These are phyloP conservation scores for Aspergillus uvarum DNA, from an alignment of 2,329 filamentous ascomycete genomes.

Conservation along the genomic window DNA sequence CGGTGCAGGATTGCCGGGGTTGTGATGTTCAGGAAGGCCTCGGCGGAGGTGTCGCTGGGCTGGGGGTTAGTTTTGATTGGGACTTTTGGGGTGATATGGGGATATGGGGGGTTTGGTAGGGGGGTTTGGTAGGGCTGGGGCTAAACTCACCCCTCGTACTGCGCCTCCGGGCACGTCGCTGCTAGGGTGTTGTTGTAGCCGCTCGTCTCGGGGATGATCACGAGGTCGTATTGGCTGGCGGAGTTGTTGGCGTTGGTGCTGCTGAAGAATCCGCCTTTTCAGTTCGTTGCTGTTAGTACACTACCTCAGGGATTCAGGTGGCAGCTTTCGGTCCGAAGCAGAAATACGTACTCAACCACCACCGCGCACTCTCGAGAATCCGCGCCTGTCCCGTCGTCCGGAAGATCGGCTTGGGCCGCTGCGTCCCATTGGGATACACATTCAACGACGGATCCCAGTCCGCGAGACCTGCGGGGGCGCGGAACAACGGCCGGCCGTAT, in stretches of 20 bases:
- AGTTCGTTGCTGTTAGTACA: too few relatives aligned
- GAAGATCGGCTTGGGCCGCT: constrained; percentile 51
- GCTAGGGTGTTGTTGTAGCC: constrained; percentile 54
- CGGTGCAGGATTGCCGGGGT: constrained; percentile 47
- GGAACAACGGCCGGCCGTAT: constrained; percentile 56
- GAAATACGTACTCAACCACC: constrained; percentile 49
- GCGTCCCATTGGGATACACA: constrained; percentile 47
- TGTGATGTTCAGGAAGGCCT: constrained; percentile 48
- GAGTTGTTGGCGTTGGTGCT: constrained; percentile 26
- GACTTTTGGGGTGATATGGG: neutral
- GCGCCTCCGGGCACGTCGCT: constrained; percentile 32
- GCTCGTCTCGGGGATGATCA: constrained; percentile 52
- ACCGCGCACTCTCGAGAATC: constrained; percentile 52
- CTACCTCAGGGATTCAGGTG: too few relatives aligned
- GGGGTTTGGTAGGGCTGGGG: too few relatives aligned
- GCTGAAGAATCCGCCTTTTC: constrained; percentile 31
- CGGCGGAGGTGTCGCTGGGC: constrained; percentile 28
- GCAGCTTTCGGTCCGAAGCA: too few relatives aligned
- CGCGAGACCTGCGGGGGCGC: constrained; percentile 48
- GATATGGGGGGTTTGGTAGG: too few relatives aligned
- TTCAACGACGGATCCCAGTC: constrained; percentile 48
- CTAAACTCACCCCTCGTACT: constrained; percentile 15
- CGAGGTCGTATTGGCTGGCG: constrained; percentile 37
- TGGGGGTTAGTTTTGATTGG: constrained; percentile 10
- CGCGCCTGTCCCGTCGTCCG: constrained; percentile 56